phyloP scores from a whole-genome alignment of 495 filamentous ascomycete genomes.

The Penicillium daleae region DNA sequence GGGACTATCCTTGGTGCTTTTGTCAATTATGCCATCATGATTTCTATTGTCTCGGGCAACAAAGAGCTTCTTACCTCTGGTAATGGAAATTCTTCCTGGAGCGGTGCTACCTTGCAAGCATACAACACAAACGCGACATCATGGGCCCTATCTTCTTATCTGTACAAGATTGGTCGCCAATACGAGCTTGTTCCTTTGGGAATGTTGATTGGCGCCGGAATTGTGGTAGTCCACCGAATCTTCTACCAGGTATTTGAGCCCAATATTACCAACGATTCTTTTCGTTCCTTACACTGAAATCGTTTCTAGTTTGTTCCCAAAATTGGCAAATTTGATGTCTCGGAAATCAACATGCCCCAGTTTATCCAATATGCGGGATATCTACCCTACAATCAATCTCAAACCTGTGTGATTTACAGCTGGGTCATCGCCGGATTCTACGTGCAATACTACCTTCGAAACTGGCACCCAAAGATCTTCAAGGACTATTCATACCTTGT shows the following conservation, averaged over 20 bases:
- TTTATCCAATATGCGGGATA: conserved; percentile 50
- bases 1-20: conserved; percentile 50
- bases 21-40: conserved; percentile 55
- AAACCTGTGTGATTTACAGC: conserved; percentile 43
- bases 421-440: conserved; percentile 49
- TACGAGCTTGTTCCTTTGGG: conserved; percentile 54
- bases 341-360: conserved; percentile 45
- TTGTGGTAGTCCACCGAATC: conserved; percentile 45
- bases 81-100: conserved; percentile 52
- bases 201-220: conserved; percentile 43
- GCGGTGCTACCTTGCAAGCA: conserved; percentile 47
- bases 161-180: conserved; percentile 35
- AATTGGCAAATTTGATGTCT: conserved; percentile 27
- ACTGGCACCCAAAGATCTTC: conserved; percentile 53
- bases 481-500: conserved; percentile 62
- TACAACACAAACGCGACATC: conserved; percentile 45
- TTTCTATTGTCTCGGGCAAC: conserved; percentile 44
- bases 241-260: conserved; percentile 37
- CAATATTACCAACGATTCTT: background rate
- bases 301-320: conserved; percentile 35
- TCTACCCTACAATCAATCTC: conserved; percentile 49
- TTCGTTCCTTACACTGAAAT: background rate
- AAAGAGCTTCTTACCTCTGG: conserved; percentile 36
- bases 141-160: conserved; percentile 48
- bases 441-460: conserved; percentile 57